Base-by-base conservation (phyloP, 2,329 filamentous ascomycete species). In the Blastomyces percursus region DNA sequence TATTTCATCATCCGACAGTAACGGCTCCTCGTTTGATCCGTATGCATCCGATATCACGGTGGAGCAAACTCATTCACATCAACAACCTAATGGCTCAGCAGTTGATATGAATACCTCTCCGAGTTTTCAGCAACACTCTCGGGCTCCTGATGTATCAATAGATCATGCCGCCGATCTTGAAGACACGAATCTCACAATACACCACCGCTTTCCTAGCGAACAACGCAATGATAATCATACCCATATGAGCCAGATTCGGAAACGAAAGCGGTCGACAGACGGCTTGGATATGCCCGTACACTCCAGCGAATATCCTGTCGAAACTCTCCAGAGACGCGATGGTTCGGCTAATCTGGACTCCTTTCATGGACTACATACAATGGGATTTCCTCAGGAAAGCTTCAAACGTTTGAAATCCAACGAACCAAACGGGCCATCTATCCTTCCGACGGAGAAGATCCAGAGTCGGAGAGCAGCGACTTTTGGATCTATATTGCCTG, bases 401-500 rank as follows among this genome's bases (percentile, higher is more conserved):
- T 63, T 59, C 52, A 68, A 68, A 54, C 67, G 67, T 62, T 51
- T 64, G 54, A 68, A 66, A 59, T 64, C 64, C 21, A 63, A 56
- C 61, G 63, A 52, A 46, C 30, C 38, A 32, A 40, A 32, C 52
- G 40, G 50, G 27, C 12, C 40, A 27, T 59, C 60, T 57, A 42
- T 60, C 63, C 65, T 46, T 65, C 64, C 52, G 52, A 54, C 16
- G 27, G 24, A 58, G 32, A 32, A 42, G 24, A 46, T 42, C 14
- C 24, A 42, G 11, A 27, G 14, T 30, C 30, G 21, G 40, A 27
- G 48, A 52, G 42, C 40, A 21, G 61, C 63, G 55, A 48, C 65
- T 30, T 57, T 61, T 55, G 67, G 61, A 54, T 70, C 73, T 64
- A 67, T 74, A 66, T 77, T 86, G 62, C 82, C 85, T 70, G 77